A percentile compares a stretch with the other conserved stretches of the same genome.
These are phyloP conservation scores for Neurospora sp. DNA, from an alignment of 495 filamentous ascomycete species.

Conservation along the genomic window DNA sequence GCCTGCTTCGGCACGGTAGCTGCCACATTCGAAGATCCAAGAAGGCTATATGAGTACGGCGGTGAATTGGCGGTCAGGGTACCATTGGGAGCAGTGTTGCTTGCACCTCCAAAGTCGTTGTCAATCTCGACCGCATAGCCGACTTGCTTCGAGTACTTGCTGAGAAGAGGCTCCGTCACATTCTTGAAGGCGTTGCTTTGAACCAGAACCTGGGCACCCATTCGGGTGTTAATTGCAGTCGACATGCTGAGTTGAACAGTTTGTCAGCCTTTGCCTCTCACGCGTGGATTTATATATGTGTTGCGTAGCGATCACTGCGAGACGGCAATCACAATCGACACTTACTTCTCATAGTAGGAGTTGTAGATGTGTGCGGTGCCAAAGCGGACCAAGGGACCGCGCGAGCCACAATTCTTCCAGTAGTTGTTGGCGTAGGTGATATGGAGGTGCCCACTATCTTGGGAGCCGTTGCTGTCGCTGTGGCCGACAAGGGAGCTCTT, in stretches of 20 bases:
- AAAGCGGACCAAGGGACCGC: constrained; percentile 51
- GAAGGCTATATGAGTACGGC: constrained; percentile 41
- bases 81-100: constrained; percentile 37
- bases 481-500: constrained; percentile 57
- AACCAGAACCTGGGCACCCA: constrained; percentile 54
- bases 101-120: constrained; percentile 44
- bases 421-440: constrained; percentile 55
- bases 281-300: not conserved
- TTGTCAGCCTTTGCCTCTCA: constrained; percentile 6
- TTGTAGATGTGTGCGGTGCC: constrained; percentile 47
- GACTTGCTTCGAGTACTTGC: constrained; percentile 44
- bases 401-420: constrained; percentile 52
- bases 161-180: constrained; percentile 38
- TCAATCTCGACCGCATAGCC: constrained; percentile 38
- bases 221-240: constrained; percentile 55
- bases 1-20: constrained; percentile 37
- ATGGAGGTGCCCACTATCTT: constrained; percentile 45
- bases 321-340: not conserved
- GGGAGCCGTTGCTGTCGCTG: constrained; percentile 37
- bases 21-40: constrained; percentile 35
- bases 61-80: constrained; percentile 32
- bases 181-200: constrained; percentile 49
- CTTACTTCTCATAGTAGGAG: constrained; percentile 29
- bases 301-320: not conserved
- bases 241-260: constrained; percentile 25